phyloP scores from a whole-genome alignment of 305 asterid genomes.

The Salvia sclarea region DNA sequence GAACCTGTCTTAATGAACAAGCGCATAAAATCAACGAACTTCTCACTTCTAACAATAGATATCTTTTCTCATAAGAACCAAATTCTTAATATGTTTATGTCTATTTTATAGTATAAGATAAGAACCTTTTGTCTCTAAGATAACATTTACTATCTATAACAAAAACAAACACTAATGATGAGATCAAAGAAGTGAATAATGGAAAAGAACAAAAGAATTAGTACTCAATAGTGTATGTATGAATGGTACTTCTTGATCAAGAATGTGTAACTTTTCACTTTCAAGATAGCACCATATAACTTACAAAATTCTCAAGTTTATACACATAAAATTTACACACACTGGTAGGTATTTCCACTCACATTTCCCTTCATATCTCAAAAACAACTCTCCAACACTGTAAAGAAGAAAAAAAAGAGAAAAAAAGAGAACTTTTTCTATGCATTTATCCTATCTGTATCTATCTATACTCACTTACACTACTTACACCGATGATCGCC shows the following conservation, averaged over 20 bases:
- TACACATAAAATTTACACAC: conserved; percentile 40
- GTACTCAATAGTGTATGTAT: conserved; percentile 13
- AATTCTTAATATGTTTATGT: no score
- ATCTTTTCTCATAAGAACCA: no score
- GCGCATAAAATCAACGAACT: no score
- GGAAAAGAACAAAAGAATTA: conserved; percentile 42
- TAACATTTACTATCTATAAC: no score
- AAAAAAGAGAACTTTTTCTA: no score
- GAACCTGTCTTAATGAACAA: no score
- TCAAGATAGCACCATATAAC: conserved; percentile 36
- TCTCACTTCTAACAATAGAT: no score
- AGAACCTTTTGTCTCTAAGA: no score
- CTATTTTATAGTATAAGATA: no score
- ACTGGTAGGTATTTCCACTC: conserved; percentile 29
- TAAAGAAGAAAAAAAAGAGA: no score
- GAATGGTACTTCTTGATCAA: conserved; percentile 37
- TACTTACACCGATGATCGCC: conserved; percentile 75
- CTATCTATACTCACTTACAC: conserved; percentile 36
- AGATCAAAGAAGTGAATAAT: no score
- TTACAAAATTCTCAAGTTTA: conserved; percentile 44
- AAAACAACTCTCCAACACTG: conserved; percentile 15
- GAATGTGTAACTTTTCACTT: conserved; percentile 29
- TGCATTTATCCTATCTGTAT: conserved; percentile 18
- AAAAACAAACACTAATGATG: not conserved
- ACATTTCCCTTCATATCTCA: conserved; percentile 13